Evolutionary conservation across 371 early-diverging fungal species (phyloP).

Genomic region (Encephalitozoon intestinalis): DNA sequence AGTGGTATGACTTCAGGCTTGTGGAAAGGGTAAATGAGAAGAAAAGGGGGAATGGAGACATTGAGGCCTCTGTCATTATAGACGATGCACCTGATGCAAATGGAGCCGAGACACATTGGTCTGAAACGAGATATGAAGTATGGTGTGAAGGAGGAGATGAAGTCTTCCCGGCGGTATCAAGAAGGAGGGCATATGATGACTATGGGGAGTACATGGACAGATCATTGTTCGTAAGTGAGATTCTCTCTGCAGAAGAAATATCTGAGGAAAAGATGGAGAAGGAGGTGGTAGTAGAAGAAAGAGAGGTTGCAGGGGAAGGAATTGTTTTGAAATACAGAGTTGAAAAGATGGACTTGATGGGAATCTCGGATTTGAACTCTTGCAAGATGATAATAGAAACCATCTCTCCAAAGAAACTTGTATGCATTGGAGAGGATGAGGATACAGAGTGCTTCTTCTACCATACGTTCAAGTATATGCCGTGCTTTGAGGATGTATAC

Average conservation of each 20-base stretch:
- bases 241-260: neutral
- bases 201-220: constrained; percentile 51
- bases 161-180: constrained; percentile 32
- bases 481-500: neutral
- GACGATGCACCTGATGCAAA: constrained; percentile 15
- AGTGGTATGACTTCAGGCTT: constrained; percentile 19
- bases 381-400: constrained; percentile 4
- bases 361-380: neutral
- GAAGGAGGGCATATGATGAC: constrained; percentile 46
- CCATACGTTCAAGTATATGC: neutral
- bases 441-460: constrained; percentile 3
- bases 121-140: neutral
- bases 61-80: neutral
- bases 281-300: neutral
- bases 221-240: constrained; percentile 7
- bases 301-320: neutral
- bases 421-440: neutral
- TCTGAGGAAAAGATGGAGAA: neutral
- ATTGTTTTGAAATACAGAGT: neutral
- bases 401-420: neutral
- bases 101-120: neutral
- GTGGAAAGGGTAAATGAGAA: neutral
- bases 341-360: neutral
- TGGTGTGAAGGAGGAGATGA: constrained; percentile 5
- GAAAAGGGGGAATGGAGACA: neutral